phyloP scores from a whole-genome alignment of 495 filamentous ascomycete species.

The Aspergillus saccharolyticus region DNA sequence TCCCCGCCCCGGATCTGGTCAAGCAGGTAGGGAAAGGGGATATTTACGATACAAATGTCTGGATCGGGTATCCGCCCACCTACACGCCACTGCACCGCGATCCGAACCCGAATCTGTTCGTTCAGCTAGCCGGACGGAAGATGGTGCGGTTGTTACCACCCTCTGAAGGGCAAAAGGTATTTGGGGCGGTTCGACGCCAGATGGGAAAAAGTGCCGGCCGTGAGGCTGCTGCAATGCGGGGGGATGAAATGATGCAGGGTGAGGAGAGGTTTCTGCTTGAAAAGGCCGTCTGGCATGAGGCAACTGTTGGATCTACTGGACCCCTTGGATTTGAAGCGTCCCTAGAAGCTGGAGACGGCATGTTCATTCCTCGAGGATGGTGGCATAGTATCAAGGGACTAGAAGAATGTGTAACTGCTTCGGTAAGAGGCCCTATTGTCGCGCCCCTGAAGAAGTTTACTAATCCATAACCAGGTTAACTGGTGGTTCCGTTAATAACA shows the following conservation, averaged over 20 bases:
- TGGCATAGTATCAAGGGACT: slow-evolving; percentile 89
- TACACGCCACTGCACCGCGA: slow-evolving; percentile 87
- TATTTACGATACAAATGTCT: slow-evolving; percentile 79
- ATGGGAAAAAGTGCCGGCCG: slow-evolving; percentile 38
- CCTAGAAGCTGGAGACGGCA: slow-evolving; percentile 61
- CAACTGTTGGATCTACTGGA: slow-evolving; percentile 14
- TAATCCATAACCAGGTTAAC: slow-evolving; percentile 57
- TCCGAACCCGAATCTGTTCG: slow-evolving; percentile 90
- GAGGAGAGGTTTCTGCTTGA: slow-evolving; percentile 61
- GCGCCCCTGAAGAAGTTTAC: slow-evolving; percentile 8
- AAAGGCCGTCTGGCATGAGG: slow-evolving; percentile 61
- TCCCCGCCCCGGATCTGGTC: slow-evolving; percentile 66
- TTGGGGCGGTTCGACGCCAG: slow-evolving; percentile 47
- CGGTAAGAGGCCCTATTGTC: slow-evolving; percentile 43
- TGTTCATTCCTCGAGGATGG: slow-evolving; percentile 91
- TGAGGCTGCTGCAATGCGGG: slow-evolving; percentile 56
- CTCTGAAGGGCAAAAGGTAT: slow-evolving; percentile 53
- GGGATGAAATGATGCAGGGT: slow-evolving; percentile 91
- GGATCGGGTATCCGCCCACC: slow-evolving; percentile 81
- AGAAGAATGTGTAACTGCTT: slow-evolving; percentile 58
- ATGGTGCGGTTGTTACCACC: slow-evolving; percentile 65
- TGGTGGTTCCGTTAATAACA: slow-evolving; percentile 78
- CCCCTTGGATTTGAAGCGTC: slow-evolving; percentile 48
- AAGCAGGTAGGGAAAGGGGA: slow-evolving; percentile 59
- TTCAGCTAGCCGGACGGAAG: slow-evolving; percentile 75